phyloP scores from a whole-genome alignment of 2,329 filamentous ascomycete genomes.

The Lasiodiplodia hormozganensis region DNA sequence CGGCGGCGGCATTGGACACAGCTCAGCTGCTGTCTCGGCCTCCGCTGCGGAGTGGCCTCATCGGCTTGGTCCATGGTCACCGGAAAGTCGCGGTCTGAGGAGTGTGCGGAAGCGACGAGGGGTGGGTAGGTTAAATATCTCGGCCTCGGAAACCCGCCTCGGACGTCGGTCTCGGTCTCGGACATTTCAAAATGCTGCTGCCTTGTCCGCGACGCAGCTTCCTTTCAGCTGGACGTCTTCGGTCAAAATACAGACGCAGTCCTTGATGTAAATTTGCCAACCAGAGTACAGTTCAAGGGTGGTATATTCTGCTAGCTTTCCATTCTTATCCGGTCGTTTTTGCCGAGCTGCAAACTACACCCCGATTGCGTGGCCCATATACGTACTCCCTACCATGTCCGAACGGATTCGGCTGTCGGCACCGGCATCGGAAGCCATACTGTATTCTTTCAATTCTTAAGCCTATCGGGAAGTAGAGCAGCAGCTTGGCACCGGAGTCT shows the following conservation, averaged over 20 bases:
- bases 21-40: constrained; percentile 17
- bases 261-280: neutral
- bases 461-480: too few species aligned
- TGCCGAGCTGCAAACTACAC: too few species aligned
- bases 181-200: neutral
- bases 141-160: constrained; percentile 5
- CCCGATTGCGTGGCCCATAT: too few species aligned
- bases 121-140: constrained; percentile 7
- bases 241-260: neutral
- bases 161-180: constrained; percentile 12
- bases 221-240: neutral
- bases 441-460: too few species aligned
- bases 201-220: neutral
- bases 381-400: too few species aligned
- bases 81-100: neutral
- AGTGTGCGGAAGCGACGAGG: neutral
- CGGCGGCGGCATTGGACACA: constrained; percentile 28
- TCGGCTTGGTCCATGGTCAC: neutral
- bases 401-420: too few species aligned
- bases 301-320: too few species aligned
- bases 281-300: too few species aligned
- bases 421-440: too few species aligned
- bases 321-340: too few species aligned
- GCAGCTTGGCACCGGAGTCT: too few species aligned
- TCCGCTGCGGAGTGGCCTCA: neutral